Percentiles rank a stretch among this genome's conserved stretches.
Evolutionary conservation across 73 alveolate genomes (phyloP).

Genomic region (Chromera velia): DNA sequence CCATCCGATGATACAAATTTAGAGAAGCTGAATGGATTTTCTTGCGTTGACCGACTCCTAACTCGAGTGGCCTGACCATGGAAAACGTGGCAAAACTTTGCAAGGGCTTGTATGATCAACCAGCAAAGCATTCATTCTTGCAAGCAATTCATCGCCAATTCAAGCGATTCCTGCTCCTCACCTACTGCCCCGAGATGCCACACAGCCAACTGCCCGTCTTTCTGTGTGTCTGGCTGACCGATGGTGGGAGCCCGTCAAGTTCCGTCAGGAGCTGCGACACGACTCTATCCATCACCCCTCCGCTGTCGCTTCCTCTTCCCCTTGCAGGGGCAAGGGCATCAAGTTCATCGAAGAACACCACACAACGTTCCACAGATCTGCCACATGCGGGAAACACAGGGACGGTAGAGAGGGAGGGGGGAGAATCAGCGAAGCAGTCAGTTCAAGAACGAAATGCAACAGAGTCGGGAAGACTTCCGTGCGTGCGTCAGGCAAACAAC

Average conservation of each 20-base stretch:
- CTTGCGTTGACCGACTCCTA: too few relatives aligned
- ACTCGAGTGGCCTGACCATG: too few relatives aligned
- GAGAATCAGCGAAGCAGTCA: too few relatives aligned
- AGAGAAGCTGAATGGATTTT: too few relatives aligned
- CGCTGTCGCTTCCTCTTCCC: slow-evolving; percentile 63
- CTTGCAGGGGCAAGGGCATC: slow-evolving; percentile 76
- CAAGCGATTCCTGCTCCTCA: neutral
- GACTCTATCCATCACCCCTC: slow-evolving; percentile 76
- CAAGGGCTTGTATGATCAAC: neutral
- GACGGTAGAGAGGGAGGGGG: too few relatives aligned
- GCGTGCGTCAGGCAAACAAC: neutral
- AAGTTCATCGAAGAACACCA: slow-evolving; percentile 76
- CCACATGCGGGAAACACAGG: too few relatives aligned
- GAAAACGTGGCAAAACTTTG: too few relatives aligned
- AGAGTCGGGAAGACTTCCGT: too few relatives aligned
- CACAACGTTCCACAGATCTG: slow-evolving; percentile 74
- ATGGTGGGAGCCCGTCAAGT: slow-evolving; percentile 55
- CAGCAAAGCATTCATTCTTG: neutral
- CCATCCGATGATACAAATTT: too few relatives aligned
- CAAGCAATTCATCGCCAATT: neutral
- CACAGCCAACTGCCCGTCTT: neutral
- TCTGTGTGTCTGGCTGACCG: slow-evolving; percentile 28
- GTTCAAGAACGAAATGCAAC: too few relatives aligned
- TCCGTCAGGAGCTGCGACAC: slow-evolving; percentile 73
- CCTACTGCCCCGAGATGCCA: neutral